Evolutionary conservation across 192 early-diverging fungal species (phyloP).

Genomic region (Chytriomyces hyalinus): DNA sequence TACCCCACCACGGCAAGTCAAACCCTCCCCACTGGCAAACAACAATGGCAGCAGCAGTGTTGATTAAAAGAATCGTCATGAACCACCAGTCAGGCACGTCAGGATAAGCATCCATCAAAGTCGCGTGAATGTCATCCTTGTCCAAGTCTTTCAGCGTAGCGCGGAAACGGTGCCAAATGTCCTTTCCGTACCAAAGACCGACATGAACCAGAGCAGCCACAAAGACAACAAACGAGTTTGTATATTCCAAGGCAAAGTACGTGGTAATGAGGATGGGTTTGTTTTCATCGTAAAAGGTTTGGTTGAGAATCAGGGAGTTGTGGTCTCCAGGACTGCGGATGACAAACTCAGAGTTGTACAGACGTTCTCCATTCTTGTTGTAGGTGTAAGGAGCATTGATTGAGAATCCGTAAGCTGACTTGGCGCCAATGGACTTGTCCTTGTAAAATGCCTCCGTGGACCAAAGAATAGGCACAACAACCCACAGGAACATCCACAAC

Average conservation of each 20-base stretch:
- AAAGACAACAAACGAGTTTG: constrained; percentile 52
- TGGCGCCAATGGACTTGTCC: background rate
- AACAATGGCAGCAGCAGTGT: constrained; percentile 45
- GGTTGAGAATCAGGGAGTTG: background rate
- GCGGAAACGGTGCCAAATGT: constrained; percentile 26
- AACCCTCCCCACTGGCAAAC: constrained; percentile 48
- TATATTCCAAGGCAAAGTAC: constrained; percentile 32
- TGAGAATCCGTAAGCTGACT: background rate
- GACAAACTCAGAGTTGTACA: background rate
- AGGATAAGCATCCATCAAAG: constrained; percentile 72
- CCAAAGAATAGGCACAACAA: constrained; percentile 36
- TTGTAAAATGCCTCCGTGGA: constrained; percentile 30
- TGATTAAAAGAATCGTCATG: constrained; percentile 48
- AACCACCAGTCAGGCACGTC: constrained; percentile 73
- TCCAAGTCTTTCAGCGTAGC: constrained; percentile 5
- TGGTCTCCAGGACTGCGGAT: too few species aligned
- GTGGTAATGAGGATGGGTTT: constrained; percentile 14
- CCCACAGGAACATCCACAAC: constrained; percentile 18
- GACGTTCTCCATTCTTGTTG: constrained; percentile 6
- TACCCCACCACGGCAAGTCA: constrained; percentile 77
- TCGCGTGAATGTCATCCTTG: constrained; percentile 64
- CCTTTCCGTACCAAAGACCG: constrained; percentile 59
- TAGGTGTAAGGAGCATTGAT: constrained; percentile 13
- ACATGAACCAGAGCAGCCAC: constrained; percentile 63
- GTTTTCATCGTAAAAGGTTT: constrained; percentile 19